These are phyloP conservation scores for Ormosia semicastrata DNA, from an alignment of 306 rosid species.

Conservation along the genomic window DNA sequence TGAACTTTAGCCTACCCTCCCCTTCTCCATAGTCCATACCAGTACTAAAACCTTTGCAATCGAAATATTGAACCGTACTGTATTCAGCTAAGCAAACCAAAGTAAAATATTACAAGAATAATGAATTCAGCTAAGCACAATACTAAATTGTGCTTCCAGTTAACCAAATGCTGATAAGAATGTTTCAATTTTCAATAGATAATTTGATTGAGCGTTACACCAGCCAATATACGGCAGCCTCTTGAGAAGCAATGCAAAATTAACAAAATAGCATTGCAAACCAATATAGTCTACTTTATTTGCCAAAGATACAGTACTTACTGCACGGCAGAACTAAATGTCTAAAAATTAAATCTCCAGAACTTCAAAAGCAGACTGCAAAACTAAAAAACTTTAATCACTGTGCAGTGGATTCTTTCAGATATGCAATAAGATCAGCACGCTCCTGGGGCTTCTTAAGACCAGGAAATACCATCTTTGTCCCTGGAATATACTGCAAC, in stretches of 20 bases:
- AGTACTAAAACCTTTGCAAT: background rate
- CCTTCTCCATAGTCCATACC: background rate
- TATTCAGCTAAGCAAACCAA: background rate
- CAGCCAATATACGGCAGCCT: slow-evolving; percentile 47
- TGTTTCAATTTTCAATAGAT: slow-evolving; percentile 24
- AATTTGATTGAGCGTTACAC: slow-evolving; percentile 32
- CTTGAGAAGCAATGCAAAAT: slow-evolving; percentile 34
- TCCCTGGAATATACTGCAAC: slow-evolving; percentile 91
- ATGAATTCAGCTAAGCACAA: background rate
- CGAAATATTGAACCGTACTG: background rate
- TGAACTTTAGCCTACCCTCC: background rate
- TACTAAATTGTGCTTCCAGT: background rate
- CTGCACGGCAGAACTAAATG: slow-evolving; percentile 35
- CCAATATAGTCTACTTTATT: slow-evolving; percentile 53
- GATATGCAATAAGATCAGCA: slow-evolving; percentile 88
- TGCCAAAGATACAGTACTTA: slow-evolving; percentile 42
- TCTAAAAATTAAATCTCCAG: slow-evolving; percentile 22
- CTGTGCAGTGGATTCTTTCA: slow-evolving; percentile 75
- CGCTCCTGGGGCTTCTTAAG: slow-evolving; percentile 97
- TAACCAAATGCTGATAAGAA: slow-evolving; percentile 15
- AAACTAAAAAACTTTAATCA: slow-evolving; percentile 25
- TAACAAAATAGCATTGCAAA: slow-evolving; percentile 48
- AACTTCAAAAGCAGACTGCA: slow-evolving; percentile 42
- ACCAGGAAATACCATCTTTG: slow-evolving; percentile 98
- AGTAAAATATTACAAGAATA: background rate